Evolutionary conservation across 805 yeast species (phyloP).

Genomic region (Kluyveromyces lactis): DNA sequence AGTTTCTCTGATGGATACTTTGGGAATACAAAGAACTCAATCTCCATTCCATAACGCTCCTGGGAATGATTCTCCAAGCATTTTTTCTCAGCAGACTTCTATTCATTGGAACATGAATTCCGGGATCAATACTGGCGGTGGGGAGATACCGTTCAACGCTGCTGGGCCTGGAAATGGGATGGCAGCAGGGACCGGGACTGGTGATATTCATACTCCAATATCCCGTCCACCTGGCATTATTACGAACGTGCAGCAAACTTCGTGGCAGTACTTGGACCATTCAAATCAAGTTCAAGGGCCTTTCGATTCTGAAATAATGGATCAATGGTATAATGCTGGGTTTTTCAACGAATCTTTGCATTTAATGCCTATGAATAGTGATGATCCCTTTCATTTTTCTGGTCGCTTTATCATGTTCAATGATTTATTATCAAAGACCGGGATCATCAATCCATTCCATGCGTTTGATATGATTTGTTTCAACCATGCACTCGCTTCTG

Average conservation of each 20-base stretch:
- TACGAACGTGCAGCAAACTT: slow-evolving; percentile 8
- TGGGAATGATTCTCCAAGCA: not conserved
- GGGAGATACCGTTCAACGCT: no score
- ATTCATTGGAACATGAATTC: not conserved
- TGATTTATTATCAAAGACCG: slow-evolving; percentile 17
- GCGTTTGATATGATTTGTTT: slow-evolving; percentile 15
- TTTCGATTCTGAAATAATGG: slow-evolving; percentile 67
- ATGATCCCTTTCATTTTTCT: slow-evolving; percentile 23
- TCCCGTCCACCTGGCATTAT: slow-evolving; percentile 4
- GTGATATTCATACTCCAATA: not conserved
- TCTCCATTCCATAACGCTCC: slow-evolving; percentile 14
- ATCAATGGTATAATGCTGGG: slow-evolving; percentile 62
- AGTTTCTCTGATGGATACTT: slow-evolving; percentile 19
- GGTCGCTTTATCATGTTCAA: slow-evolving; percentile 20
- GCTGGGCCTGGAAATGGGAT: no score
- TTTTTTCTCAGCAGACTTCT: not conserved
- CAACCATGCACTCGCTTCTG: not conserved
- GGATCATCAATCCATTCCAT: slow-evolving; percentile 21
- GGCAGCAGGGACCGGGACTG: not conserved
- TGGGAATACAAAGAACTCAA: slow-evolving; percentile 19
- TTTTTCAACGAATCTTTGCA: slow-evolving; percentile 51
- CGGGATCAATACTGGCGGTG: not conserved
- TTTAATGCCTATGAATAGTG: slow-evolving; percentile 37
- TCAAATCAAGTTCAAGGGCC: slow-evolving; percentile 78
- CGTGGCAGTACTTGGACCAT: slow-evolving; percentile 73